phyloP scores from a whole-genome alignment of 2,329 filamentous ascomycete genomes.

The Aureobasidium sp. region DNA sequence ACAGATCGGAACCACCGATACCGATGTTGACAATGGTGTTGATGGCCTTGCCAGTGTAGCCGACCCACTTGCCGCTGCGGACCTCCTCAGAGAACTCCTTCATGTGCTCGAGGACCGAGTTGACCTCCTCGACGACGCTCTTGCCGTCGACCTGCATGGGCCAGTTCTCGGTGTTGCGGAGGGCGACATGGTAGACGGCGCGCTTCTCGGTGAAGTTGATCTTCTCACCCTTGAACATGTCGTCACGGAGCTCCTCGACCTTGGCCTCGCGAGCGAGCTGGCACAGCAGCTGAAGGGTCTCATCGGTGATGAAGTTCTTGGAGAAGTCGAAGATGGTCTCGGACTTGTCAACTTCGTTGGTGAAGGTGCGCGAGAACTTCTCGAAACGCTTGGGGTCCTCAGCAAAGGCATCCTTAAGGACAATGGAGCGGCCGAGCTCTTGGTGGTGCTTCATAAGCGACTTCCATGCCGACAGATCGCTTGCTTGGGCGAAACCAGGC shows the following conservation, averaged over 20 bases:
- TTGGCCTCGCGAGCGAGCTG: conserved; percentile 87
- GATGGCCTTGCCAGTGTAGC: conserved; percentile 93
- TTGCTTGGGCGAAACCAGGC: conserved; percentile 70
- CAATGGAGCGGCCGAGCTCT: conserved; percentile 72
- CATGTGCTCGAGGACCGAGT: conserved; percentile 89
- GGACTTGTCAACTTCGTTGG: conserved; percentile 64
- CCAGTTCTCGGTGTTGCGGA: conserved; percentile 82
- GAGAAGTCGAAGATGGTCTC: conserved; percentile 97
- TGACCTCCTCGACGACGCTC: conserved; percentile 90
- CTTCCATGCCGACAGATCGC: conserved; percentile 77
- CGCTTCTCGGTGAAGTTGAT: conserved; percentile 99
- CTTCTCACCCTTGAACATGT: conserved; percentile 95
- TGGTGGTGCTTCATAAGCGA: conserved; percentile 83
- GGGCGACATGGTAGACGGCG: conserved; percentile 89
- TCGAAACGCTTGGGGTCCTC: conserved; percentile 80
- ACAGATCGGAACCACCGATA: conserved; percentile 97
- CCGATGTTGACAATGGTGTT: conserved; percentile 95
- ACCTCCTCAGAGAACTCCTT: conserved; percentile 96
- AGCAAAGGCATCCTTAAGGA: conserved; percentile 83
- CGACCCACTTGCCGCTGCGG: conserved; percentile 91
- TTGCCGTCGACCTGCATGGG: conserved; percentile 76
- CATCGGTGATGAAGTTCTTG: conserved; percentile 96
- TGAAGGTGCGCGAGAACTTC: conserved; percentile 82
- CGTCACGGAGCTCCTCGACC: conserved; percentile 87
- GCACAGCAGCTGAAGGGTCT: conserved; percentile 78